Evolutionary conservation across 2,329 filamentous ascomycete species (phyloP).

Genomic region (Ophiostoma sp.): DNA sequence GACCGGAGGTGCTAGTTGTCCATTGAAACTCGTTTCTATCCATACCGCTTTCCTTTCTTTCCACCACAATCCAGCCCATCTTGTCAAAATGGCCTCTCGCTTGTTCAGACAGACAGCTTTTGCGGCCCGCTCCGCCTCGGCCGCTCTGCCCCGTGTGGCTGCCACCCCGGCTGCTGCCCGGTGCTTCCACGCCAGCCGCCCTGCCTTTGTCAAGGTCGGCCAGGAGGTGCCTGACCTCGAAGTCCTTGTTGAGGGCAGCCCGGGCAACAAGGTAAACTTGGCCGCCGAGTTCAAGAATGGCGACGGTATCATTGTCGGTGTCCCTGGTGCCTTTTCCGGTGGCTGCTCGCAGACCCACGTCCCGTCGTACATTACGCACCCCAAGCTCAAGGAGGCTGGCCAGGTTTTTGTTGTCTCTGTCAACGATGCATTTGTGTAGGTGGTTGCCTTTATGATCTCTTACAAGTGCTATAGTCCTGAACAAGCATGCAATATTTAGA

Average conservation of each 20-base stretch:
- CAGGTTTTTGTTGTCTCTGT: constrained; percentile 86
- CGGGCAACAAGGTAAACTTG: constrained; percentile 85
- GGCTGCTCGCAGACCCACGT: constrained; percentile 62
- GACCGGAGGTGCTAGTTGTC: background rate
- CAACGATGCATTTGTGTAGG: constrained; percentile 92
- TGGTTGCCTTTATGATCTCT: constrained; percentile 22
- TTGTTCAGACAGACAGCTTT: constrained; percentile 21
- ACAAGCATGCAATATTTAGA: background rate
- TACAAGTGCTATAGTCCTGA: background rate
- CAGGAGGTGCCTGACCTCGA: constrained; percentile 73
- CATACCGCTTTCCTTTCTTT: background rate
- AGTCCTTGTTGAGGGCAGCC: constrained; percentile 75
- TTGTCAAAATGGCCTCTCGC: constrained; percentile 22
- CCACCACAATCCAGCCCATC: background rate
- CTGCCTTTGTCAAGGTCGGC: constrained; percentile 65
- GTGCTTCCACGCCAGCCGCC: constrained; percentile 61
- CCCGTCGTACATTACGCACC: constrained; percentile 78
- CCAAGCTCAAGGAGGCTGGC: constrained; percentile 71
- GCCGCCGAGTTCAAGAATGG: constrained; percentile 65
- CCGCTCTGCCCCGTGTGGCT: constrained; percentile 4
- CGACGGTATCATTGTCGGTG: constrained; percentile 77
- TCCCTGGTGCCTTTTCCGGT: constrained; percentile 69
- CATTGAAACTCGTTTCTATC: background rate
- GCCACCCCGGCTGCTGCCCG: constrained; percentile 15
- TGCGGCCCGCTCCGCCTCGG: constrained; percentile 21